A percentile compares a stretch with the other conserved stretches of the same genome.
phyloP scores from a whole-genome alignment of 2,329 filamentous ascomycete species.

The Nigrospora oryzae region DNA sequence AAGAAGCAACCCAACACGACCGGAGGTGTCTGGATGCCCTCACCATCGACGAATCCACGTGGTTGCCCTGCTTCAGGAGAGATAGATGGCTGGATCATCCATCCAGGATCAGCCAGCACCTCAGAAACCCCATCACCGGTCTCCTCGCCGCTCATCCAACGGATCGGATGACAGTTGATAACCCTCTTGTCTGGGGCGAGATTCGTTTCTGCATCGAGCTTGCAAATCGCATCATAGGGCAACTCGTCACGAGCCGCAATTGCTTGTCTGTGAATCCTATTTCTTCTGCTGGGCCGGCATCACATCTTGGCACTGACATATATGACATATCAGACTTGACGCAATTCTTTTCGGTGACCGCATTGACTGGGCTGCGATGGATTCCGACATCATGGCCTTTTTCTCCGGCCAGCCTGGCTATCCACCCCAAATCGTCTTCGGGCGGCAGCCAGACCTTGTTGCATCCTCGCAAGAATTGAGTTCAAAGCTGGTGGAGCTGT shows the following conservation, averaged over 20 bases:
- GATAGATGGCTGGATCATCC: slow-evolving; percentile 3
- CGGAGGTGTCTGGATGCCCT: neutral
- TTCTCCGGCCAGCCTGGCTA: too few species aligned
- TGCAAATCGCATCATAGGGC: neutral
- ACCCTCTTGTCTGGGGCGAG: slow-evolving; percentile 1
- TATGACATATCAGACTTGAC: neutral
- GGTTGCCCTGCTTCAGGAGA: neutral
- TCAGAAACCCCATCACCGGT: too few species aligned
- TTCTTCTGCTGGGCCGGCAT: too few species aligned
- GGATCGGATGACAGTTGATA: slow-evolving; percentile 5
- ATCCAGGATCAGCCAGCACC: too few species aligned
- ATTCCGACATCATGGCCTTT: too few species aligned
- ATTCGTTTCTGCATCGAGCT: slow-evolving; percentile 1
- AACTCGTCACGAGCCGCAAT: neutral
- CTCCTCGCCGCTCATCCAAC: neutral
- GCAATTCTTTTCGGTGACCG: neutral
- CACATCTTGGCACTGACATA: too few species aligned
- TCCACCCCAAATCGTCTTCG: too few species aligned
- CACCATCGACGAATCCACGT: neutral
- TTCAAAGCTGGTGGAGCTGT: too few species aligned
- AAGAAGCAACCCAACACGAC: too few species aligned
- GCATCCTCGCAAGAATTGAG: too few species aligned
- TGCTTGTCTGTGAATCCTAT: neutral
- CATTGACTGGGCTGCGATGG: too few species aligned
- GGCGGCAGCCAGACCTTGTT: too few species aligned